Conservation (phyloP, 768 basidiomycete genomes). For the Gelatoporia subvermispora region DNA sequence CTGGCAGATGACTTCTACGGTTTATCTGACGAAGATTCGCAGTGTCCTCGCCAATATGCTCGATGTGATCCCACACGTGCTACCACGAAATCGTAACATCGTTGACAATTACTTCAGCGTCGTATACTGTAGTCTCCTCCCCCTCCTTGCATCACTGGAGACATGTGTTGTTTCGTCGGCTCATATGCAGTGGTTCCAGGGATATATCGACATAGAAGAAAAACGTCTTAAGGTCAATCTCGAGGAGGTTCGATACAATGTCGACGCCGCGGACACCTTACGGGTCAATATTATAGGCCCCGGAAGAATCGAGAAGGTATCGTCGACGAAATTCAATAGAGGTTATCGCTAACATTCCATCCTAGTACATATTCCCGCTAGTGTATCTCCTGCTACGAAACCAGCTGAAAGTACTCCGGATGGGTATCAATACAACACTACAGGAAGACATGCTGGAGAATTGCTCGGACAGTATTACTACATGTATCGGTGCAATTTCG, state of each 20-base stretch:
- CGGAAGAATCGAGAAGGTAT: constrained; percentile 29
- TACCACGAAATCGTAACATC: constrained; percentile 15
- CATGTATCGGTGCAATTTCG: no score
- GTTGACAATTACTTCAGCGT: constrained; percentile 23
- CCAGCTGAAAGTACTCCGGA: no score
- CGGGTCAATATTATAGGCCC: constrained; percentile 21
- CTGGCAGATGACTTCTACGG: constrained; percentile 15
- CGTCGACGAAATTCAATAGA: no score
- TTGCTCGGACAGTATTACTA: no score
- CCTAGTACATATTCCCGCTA: no score
- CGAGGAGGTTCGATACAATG: constrained; percentile 22
- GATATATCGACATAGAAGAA: constrained; percentile 18
- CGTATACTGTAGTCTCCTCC: neutral
- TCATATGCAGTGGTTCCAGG: neutral
- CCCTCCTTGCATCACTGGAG: no score
- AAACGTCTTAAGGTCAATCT: constrained; percentile 20
- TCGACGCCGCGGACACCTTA: constrained; percentile 26
- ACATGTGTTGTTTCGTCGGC: neutral
- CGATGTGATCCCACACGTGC: neutral
- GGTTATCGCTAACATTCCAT: neutral
- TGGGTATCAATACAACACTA: no score
- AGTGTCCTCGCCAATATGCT: constrained; percentile 10
- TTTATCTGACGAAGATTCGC: constrained; percentile 8
- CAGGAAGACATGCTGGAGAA: no score
- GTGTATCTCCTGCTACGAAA: no score